Evolutionary conservation across 2,329 filamentous ascomycete species (phyloP), one percentile per base, ranked within the genome.

Genomic region (Hysterium pulicare): DNA sequence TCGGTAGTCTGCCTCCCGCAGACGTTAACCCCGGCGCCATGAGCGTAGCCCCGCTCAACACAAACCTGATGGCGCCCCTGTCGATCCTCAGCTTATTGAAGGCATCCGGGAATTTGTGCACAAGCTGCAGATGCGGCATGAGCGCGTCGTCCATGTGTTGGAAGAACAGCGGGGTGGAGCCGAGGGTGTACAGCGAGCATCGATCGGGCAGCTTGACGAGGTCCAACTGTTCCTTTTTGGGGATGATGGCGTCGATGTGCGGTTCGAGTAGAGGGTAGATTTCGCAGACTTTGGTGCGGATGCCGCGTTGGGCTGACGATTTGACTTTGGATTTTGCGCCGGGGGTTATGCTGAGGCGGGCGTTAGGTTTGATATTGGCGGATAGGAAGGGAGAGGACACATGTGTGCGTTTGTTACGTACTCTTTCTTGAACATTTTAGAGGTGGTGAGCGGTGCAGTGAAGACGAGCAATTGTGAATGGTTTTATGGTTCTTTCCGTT

Each of bases 11-110:
- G 0, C 93, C 93, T 0, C 93, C 93, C 0, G 82, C 70, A 16
- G 83, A 89, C 21, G 93, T 98, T 55, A 98, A 69, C 0, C 93
- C 93, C 0, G 93, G 93, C 1, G 90, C 91, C 93, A 98, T 98
- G 49, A 98, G 83, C 11, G 91, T 89, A 1, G 93, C 93, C 33
- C 93, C 93, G 1, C 83, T 87, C 2, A 98, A 80, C 20, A 98
- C 91, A 71, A 98, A 98, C 47, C 93, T 87, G 61, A 98, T 97
- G 4, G 93, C 93, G 48, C 93, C 93, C 38, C 93, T 82, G 69
- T 98, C 93, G 67, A 97, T 95, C 45, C 90, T 85, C 44, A 98
- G 77, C 40, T 81, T 85, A 15, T 87, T 84, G 66, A 98, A 91
- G 45, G 82, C 86, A 54, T 82, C 74, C 8, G 93, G 93, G 72